Percentiles rank a stretch among this genome's conserved stretches.
Evolutionary conservation across 345 rosid species (phyloP).

Genomic region (Salix arbutifolia): DNA sequence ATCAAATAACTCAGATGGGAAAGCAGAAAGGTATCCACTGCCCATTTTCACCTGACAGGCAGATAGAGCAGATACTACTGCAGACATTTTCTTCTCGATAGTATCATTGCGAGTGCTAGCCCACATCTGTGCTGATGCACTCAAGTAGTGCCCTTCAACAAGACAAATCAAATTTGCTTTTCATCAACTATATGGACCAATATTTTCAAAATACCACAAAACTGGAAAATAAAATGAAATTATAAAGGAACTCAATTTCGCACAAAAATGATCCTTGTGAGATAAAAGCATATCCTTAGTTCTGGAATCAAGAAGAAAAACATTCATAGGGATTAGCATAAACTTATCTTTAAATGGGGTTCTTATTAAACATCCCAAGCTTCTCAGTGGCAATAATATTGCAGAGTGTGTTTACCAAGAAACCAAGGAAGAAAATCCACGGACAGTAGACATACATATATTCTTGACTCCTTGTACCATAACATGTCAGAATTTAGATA

Average conservation of each 20-base stretch:
- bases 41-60: conserved; percentile 71
- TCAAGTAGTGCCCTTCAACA: conserved; percentile 84
- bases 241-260: neutral
- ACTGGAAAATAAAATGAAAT: neutral
- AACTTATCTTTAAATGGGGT: neutral
- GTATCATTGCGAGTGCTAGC: conserved; percentile 75
- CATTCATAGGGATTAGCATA: neutral
- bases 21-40: conserved; percentile 89
- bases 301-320: no score
- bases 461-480: neutral
- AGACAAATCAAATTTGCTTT: neutral
- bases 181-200: neutral
- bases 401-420: neutral
- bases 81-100: conserved; percentile 66
- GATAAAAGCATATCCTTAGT: no score
- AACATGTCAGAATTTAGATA: no score
- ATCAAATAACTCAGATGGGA: conserved; percentile 72
- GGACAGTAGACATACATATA: neutral
- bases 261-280: neutral
- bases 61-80: conserved; percentile 59
- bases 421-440: neutral
- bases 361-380: no score
- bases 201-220: neutral
- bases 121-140: conserved; percentile 93
- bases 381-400: neutral